Conservation (phyloP, 345 rosid genomes). For the Fremontodendron californicum region DNA sequence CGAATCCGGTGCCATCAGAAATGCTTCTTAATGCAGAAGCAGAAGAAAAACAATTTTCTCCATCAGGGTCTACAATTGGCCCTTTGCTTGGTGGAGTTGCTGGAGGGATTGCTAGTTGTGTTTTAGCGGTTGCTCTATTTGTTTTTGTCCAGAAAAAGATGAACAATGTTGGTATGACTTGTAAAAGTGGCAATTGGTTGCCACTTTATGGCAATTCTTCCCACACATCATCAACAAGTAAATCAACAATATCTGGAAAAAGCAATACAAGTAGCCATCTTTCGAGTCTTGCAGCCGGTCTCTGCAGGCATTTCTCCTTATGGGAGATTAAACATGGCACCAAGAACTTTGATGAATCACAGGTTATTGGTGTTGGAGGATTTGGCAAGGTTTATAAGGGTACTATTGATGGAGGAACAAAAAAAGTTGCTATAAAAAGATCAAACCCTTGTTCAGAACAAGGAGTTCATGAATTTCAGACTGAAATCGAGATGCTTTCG, state of each 20-base stretch:
- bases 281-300: slow-evolving; percentile 46
- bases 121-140: slow-evolving; percentile 25
- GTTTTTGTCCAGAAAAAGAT: slow-evolving; percentile 23
- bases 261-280: slow-evolving; percentile 30
- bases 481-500: slow-evolving; percentile 69
- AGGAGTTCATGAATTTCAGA: slow-evolving; percentile 55
- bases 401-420: slow-evolving; percentile 36
- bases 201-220: slow-evolving; percentile 41
- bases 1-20: slow-evolving; percentile 40
- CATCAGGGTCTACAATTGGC: slow-evolving; percentile 10
- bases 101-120: slow-evolving; percentile 40
- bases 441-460: slow-evolving; percentile 64
- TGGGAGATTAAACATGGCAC: slow-evolving; percentile 44
- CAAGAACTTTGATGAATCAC: slow-evolving; percentile 44
- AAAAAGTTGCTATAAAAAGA: slow-evolving; percentile 56
- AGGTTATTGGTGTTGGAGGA: slow-evolving; percentile 61
- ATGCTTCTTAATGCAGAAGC: slow-evolving; percentile 34
- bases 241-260: slow-evolving; percentile 34
- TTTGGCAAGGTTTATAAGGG: slow-evolving; percentile 65
- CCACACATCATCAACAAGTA: slow-evolving; percentile 23
- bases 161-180: background rate
- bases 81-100: slow-evolving; percentile 30
- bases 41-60: slow-evolving; percentile 1
- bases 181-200: slow-evolving; percentile 27
- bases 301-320: slow-evolving; percentile 56